phyloP scores from a whole-genome alignment of 1,284 basidiomycete species.

The Phellopilus nigrolimitatus region DNA sequence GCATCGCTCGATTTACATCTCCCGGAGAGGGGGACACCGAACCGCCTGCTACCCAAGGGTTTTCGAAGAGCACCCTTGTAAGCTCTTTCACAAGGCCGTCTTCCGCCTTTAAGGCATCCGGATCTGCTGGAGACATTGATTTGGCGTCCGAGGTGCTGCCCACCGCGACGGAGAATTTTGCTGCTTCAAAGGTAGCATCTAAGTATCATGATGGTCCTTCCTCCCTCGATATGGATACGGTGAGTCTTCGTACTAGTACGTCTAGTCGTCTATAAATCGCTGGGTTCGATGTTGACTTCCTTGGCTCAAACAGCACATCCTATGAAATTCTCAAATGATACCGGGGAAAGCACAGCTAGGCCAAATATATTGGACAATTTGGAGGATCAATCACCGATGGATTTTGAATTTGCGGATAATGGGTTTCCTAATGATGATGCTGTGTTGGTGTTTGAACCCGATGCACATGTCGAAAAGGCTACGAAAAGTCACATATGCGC shows the following conservation, averaged over 20 bases:
- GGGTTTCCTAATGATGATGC: background rate
- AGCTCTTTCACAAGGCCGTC: background rate
- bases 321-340: too few species aligned
- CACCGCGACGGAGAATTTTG: background rate
- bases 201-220: background rate
- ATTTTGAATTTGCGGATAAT: background rate
- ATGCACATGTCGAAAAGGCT: constrained; percentile 5
- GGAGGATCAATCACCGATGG: background rate
- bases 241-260: constrained; percentile 4
- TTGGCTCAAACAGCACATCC: background rate
- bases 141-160: background rate
- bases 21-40: background rate
- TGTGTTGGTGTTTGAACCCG: constrained; percentile 5
- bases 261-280: background rate
- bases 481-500: background rate
- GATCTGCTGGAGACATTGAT: background rate
- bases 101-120: background rate
- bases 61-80: constrained; percentile 36
- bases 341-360: too few species aligned
- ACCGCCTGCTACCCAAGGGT: constrained; percentile 37
- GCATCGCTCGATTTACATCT: background rate
- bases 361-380: too few species aligned
- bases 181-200: background rate
- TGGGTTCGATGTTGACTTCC: background rate
- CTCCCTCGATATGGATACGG: background rate